These are phyloP conservation scores for Neofusicoccum parvum DNA, from an alignment of 2,329 filamentous ascomycete species.

Conservation along the genomic window DNA sequence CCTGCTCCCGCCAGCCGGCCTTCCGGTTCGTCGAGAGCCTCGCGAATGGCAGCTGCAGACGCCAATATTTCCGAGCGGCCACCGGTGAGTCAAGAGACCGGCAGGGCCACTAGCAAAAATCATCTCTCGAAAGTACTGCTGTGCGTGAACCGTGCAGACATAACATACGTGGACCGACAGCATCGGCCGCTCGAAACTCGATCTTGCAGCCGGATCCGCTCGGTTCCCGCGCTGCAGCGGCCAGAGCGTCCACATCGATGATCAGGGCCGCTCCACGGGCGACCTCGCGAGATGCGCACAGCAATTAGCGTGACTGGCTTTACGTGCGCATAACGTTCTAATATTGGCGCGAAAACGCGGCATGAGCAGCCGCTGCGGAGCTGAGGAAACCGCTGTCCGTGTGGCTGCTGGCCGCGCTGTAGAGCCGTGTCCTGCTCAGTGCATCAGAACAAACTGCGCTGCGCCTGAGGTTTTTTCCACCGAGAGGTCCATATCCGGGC, in stretches of 20 bases:
- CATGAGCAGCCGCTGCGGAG: not conserved
- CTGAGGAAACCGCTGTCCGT: not conserved
- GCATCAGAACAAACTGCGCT: not conserved
- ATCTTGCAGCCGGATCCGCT: constrained; percentile 13
- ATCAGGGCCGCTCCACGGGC: not conserved
- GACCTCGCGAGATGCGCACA: not conserved
- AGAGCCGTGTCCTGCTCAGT: not conserved
- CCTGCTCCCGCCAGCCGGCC: not conserved
- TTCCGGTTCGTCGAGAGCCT: constrained; percentile 12
- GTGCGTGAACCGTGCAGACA: not conserved
- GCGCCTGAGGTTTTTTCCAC: not conserved
- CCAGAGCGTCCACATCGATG: constrained; percentile 1
- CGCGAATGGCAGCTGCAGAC: constrained; percentile 7
- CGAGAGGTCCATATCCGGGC: not conserved
- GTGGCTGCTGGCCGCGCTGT: not conserved
- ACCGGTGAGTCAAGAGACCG: constrained; percentile 12
- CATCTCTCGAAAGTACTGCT: constrained; percentile 1
- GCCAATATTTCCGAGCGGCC: not conserved
- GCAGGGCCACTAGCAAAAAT: not conserved
- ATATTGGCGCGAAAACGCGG: not conserved
- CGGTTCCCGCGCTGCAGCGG: constrained; percentile 9
- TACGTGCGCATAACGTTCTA: not conserved
- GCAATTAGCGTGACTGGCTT: not conserved
- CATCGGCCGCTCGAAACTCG: not conserved
- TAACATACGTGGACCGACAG: constrained; percentile 7